Base-by-base conservation (phyloP, 805 yeast species). In the Starmerella stellata region DNA sequence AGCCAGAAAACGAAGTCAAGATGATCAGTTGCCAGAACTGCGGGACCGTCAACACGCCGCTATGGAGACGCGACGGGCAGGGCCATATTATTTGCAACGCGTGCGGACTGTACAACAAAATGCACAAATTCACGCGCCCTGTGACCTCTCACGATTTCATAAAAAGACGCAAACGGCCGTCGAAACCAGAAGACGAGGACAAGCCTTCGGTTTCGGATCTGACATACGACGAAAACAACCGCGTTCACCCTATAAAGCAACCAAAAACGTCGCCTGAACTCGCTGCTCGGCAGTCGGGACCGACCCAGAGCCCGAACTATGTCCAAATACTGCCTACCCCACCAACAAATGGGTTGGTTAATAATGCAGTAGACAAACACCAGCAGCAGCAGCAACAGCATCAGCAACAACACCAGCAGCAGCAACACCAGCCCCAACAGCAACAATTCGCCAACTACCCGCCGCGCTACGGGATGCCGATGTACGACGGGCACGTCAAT, bases 11-110 rank as follows among this genome's bases (percentile, higher is more conserved):
- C 2, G 21, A 35, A 4, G 47, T 41, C 15, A 44, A 30, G 19
- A 47, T 77, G 9, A 70, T 80, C 5, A 82, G 92, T 0, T 80
- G 93, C 55, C 75, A 70, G 46, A 81, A 80, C 60, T 80, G 93
- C 59, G 75, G 74, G 2, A 77, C 90, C 11, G 80, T 90, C 1
- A 77, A 78, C 40, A 80, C 93, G 1, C 93, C 93, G 0, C 60
- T 80, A 11, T 80, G 93, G 93, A 66, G 93, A 53, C 63, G 93
- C 44, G 85, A 79, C 53, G 83, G 74, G 46, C 65, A 65, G 4
- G 93, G 93, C 3, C 75, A 79, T 49, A 77, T 83, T 20, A 79
- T 81, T 19, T 80, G 93, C 62, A 80, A 80, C 52, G 93, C 93
- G 1, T 80, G 93, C 60, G 93, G 66, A 13, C 59, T 81, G 23